phyloP scores from a whole-genome alignment of 2,329 filamentous ascomycete species.

The Claviceps fusiformis region DNA sequence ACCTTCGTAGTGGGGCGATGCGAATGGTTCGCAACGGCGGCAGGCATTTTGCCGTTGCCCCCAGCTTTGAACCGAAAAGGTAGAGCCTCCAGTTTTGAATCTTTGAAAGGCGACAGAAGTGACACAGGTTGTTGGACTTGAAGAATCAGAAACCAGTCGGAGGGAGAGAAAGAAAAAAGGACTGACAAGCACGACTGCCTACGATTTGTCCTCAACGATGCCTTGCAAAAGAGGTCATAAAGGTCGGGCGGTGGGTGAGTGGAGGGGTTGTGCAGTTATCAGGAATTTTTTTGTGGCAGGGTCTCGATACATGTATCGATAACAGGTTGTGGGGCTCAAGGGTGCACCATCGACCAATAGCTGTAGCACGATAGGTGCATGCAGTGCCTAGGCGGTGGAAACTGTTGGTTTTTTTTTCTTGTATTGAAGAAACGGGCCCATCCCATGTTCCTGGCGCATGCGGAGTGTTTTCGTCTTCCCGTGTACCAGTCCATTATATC shows the following conservation, averaged over 20 bases:
- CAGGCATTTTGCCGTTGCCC: conserved; percentile 60
- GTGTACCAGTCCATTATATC: not conserved
- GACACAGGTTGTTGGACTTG: not conserved
- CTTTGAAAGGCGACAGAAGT: not conserved
- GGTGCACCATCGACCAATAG: conserved; percentile 12
- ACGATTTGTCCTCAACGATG: not conserved
- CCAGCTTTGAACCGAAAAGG: conserved; percentile 84
- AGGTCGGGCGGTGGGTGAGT: conserved; percentile 10
- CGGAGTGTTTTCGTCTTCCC: not conserved
- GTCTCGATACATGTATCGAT: conserved; percentile 19
- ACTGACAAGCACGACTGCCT: not conserved
- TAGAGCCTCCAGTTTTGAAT: conserved; percentile 49
- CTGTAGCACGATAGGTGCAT: conserved; percentile 12
- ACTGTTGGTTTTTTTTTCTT: conserved; percentile 17
- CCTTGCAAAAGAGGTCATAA: not conserved
- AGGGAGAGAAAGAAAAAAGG: too few species aligned
- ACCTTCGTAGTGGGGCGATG: conserved; percentile 88
- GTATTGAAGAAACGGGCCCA: not conserved
- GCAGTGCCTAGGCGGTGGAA: conserved; percentile 16
- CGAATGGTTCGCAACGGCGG: conserved; percentile 55
- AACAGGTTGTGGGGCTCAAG: conserved; percentile 5
- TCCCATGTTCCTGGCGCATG: not conserved
- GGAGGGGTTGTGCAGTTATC: conserved; percentile 25
- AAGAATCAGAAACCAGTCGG: not conserved
- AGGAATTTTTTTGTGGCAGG: conserved; percentile 23